phyloP scores from a whole-genome alignment of 805 yeast genomes.

The Suhomyces sp. region DNA sequence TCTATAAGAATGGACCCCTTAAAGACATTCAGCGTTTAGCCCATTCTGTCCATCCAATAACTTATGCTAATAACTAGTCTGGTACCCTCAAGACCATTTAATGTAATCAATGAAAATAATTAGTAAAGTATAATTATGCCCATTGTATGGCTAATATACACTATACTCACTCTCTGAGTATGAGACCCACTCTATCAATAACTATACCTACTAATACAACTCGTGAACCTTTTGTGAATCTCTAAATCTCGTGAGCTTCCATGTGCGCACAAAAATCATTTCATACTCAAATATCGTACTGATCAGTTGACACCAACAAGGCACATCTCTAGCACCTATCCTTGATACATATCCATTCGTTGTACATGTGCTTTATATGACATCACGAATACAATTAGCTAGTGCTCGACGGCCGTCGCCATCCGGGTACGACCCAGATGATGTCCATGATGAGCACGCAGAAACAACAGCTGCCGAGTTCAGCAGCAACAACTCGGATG shows the following conservation, averaged over 20 bases:
- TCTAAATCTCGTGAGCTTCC: not conserved
- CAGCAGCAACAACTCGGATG: not conserved
- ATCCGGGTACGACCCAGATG: not conserved
- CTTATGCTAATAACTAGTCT: no score
- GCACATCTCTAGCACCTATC: not conserved
- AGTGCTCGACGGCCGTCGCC: not conserved
- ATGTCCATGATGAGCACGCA: not conserved
- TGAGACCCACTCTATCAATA: no score
- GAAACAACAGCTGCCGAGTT: not conserved
- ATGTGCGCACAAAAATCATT: not conserved
- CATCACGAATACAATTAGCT: not conserved
- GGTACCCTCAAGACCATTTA: not conserved
- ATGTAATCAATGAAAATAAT: no score
- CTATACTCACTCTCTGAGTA: no score
- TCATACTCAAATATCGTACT: not conserved
- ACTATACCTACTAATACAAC: no score
- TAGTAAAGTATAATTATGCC: not conserved
- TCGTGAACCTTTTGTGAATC: no score
- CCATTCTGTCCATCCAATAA: not conserved
- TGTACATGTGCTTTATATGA: not conserved
- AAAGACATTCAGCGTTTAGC: not conserved
- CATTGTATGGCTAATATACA: not conserved
- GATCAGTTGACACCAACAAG: not conserved
- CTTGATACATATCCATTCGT: no score
- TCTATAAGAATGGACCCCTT: conserved; percentile 23